A percentile compares a stretch with the other conserved stretches of the same genome.
Conservation (phyloP, 2,329 filamentous ascomycete genomes). For the Aspergillus hiratsukae region DNA sequence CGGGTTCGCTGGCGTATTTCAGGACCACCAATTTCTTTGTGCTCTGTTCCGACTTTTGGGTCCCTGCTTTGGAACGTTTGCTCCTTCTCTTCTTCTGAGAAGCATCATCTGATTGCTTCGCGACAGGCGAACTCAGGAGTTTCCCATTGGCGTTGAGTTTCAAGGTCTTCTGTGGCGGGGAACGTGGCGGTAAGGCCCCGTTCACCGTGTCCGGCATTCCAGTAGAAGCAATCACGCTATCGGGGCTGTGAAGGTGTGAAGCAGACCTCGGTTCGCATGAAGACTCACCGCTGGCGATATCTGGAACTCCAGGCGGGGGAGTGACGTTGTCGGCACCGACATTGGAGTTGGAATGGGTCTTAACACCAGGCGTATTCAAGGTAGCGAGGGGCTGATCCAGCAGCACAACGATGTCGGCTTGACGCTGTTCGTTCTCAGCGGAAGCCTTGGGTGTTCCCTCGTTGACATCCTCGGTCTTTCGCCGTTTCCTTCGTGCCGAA, state of each 20-base stretch:
- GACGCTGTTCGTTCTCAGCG: background rate
- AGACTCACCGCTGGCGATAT: background rate
- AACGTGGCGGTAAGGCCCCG: conserved; percentile 20
- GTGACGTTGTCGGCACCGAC: too few relatives aligned
- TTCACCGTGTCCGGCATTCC: background rate
- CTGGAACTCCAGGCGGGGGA: background rate
- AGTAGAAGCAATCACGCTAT: background rate
- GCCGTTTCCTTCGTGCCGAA: conserved; percentile 30
- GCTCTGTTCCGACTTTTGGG: conserved; percentile 29
- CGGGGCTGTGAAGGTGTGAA: background rate
- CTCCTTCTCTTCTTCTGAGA: conserved; percentile 16
- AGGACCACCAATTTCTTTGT: conserved; percentile 48
- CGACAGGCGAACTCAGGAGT: conserved; percentile 36
- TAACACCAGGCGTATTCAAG: background rate
- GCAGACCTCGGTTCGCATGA: background rate
- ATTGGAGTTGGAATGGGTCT: background rate
- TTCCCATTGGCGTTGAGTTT: conserved; percentile 42
- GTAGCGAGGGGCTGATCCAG: background rate
- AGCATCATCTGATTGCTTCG: conserved; percentile 14
- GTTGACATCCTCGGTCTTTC: conserved; percentile 24
- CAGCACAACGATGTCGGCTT: background rate
- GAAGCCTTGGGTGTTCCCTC: conserved; percentile 5
- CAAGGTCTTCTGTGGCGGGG: conserved; percentile 52
- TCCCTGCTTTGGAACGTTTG: conserved; percentile 34
- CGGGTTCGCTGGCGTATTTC: conserved; percentile 53